phyloP scores from a whole-genome alignment of 257 asterid species.

The Eucommia ulmoides region DNA sequence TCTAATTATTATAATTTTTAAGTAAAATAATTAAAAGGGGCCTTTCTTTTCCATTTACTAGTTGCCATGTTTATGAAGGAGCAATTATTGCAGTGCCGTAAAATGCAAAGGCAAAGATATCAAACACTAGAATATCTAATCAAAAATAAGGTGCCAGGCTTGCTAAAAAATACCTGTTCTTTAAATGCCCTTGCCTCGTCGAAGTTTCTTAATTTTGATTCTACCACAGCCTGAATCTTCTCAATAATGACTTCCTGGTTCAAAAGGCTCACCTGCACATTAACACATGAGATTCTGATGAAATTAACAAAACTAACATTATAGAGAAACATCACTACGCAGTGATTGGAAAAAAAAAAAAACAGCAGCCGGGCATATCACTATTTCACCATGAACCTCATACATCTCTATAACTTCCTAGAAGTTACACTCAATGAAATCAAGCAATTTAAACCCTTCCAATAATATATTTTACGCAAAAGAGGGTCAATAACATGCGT shows the following conservation, averaged over 20 bases:
- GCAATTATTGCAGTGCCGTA: no score
- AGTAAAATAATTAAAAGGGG: no score
- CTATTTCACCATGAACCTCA: no score
- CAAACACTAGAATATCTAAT: no score
- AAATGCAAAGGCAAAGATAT: no score
- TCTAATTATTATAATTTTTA: no score
- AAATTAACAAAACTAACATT: background rate
- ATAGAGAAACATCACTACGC: background rate
- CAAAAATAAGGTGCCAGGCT: no score
- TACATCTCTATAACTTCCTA: no score
- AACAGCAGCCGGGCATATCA: background rate
- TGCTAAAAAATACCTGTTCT: conserved; percentile 67
- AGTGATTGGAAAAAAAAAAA: background rate
- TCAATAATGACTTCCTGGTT: conserved; percentile 80
- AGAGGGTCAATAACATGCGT: no score
- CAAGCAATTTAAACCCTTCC: background rate
- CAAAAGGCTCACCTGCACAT: conserved; percentile 77
- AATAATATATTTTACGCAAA: no score
- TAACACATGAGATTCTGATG: background rate
- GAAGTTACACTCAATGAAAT: background rate
- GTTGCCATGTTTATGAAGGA: no score
- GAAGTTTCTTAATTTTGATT: conserved; percentile 70
- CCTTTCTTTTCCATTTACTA: no score
- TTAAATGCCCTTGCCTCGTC: conserved; percentile 77
- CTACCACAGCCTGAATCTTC: conserved; percentile 74